phyloP scores from a whole-genome alignment of 2,329 filamentous ascomycete species.

The Phaeosphaeriaceae sp. region DNA sequence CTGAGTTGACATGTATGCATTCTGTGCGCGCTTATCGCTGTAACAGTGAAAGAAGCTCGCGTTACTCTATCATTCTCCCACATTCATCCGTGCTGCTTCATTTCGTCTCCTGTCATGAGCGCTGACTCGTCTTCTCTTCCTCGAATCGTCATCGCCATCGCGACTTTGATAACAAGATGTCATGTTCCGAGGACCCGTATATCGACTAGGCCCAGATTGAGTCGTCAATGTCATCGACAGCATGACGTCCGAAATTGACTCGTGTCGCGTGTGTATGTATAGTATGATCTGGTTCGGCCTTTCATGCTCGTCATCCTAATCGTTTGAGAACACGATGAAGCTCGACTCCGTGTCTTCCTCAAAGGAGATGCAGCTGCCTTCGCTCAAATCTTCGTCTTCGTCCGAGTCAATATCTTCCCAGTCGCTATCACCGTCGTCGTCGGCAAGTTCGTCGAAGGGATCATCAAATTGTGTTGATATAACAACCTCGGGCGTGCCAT shows the following conservation, averaged over 20 bases:
- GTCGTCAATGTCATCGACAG: not conserved
- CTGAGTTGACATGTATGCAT: no score
- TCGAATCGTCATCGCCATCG: not conserved
- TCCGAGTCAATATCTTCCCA: constrained; percentile 32
- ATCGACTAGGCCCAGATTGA: not conserved
- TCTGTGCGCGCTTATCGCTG: no score
- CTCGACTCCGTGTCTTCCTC: constrained; percentile 26
- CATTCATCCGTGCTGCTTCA: no score
- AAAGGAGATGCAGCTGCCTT: constrained; percentile 22
- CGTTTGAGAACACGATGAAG: constrained; percentile 33
- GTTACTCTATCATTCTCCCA: no score
- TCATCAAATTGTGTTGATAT: constrained; percentile 7
- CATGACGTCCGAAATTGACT: not conserved
- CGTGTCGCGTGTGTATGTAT: not conserved
- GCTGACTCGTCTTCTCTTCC: not conserved
- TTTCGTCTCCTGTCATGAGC: no score
- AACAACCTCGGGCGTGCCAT: not conserved
- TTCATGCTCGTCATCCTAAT: constrained; percentile 14
- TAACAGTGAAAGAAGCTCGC: no score
- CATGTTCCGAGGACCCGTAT: not conserved
- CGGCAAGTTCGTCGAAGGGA: constrained; percentile 11
- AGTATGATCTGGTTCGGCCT: not conserved
- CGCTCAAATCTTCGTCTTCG: constrained; percentile 14
- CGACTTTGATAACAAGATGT: not conserved
- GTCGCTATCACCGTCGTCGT: constrained; percentile 29